Conservation (phyloP, 2,329 filamentous ascomycete genomes). For the Clarireedia hainanense region DNA sequence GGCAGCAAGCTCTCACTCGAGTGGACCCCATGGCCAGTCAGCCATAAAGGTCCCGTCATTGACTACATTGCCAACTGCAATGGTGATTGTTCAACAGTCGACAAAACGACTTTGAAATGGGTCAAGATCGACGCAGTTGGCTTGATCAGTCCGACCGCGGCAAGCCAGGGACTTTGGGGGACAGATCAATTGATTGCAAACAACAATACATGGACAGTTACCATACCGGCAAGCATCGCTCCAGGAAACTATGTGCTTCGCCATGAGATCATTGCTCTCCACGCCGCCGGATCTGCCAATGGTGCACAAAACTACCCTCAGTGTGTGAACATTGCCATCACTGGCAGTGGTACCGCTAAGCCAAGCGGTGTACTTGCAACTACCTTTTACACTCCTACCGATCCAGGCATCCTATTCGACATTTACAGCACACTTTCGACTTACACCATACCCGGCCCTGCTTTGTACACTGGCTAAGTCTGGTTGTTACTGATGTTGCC, state of each 20-base stretch:
- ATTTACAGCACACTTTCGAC: constrained; percentile 30
- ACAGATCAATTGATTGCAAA: constrained; percentile 42
- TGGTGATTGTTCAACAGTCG: constrained; percentile 34
- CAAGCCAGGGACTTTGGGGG: constrained; percentile 33
- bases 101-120: constrained; percentile 34
- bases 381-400: constrained; percentile 34
- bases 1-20: constrained; percentile 50
- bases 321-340: constrained; percentile 42
- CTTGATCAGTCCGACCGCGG: constrained; percentile 25
- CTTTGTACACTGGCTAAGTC: constrained; percentile 21
- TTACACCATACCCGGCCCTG: constrained; percentile 31
- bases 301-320: constrained; percentile 42
- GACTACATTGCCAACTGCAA: constrained; percentile 29
- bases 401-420: constrained; percentile 35
- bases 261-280: constrained; percentile 34
- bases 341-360: constrained; percentile 33
- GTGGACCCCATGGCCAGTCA: constrained; percentile 58
- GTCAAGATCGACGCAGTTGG: constrained; percentile 37
- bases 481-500: too few relatives aligned
- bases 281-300: constrained; percentile 30
- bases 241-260: constrained; percentile 45
- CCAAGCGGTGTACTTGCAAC: constrained; percentile 33
- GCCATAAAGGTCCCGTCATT: constrained; percentile 41
- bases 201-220: constrained; percentile 45
- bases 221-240: constrained; percentile 36